Conservation (phyloP, 768 basidiomycete species). For the Xerocomellus intermedius region DNA sequence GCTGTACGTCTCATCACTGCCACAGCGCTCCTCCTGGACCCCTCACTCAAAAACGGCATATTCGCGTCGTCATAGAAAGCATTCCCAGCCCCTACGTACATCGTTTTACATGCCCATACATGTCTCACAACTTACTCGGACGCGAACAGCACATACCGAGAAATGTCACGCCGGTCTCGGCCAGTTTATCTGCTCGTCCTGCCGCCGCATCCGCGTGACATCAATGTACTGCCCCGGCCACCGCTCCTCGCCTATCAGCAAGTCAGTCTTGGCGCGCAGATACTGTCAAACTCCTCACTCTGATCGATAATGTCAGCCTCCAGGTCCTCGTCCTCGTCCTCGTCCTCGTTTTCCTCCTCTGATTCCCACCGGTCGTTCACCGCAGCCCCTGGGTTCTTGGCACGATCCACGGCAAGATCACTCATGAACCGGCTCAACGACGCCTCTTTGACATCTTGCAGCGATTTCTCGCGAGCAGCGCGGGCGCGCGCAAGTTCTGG, state of each 20-base stretch:
- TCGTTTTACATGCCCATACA: conserved; percentile 1
- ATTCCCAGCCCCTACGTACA: conserved; percentile 11
- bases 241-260: conserved; percentile 55
- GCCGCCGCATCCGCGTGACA: conserved; percentile 57
- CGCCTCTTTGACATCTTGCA: conserved; percentile 68
- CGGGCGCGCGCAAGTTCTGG: conserved; percentile 82
- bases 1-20: conserved; percentile 11
- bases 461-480: conserved; percentile 57
- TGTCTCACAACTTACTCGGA: background rate
- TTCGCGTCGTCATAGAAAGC: conserved; percentile 17
- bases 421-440: conserved; percentile 75
- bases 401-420: conserved; percentile 75
- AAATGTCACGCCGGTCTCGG: conserved; percentile 59
- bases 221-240: conserved; percentile 79
- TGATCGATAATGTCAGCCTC: conserved; percentile 65
- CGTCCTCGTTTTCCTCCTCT: conserved; percentile 52
- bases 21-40: background rate
- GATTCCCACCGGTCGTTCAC: conserved; percentile 62
- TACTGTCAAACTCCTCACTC: conserved; percentile 46
- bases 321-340: conserved; percentile 40
- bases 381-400: conserved; percentile 56
- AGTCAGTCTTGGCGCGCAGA: conserved; percentile 9
- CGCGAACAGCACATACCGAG: background rate
- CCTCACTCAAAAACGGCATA: conserved; percentile 1
- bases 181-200: conserved; percentile 63